phyloP scores from a whole-genome alignment of 2,329 filamentous ascomycete genomes.

The Incumbomyces delicatus region DNA sequence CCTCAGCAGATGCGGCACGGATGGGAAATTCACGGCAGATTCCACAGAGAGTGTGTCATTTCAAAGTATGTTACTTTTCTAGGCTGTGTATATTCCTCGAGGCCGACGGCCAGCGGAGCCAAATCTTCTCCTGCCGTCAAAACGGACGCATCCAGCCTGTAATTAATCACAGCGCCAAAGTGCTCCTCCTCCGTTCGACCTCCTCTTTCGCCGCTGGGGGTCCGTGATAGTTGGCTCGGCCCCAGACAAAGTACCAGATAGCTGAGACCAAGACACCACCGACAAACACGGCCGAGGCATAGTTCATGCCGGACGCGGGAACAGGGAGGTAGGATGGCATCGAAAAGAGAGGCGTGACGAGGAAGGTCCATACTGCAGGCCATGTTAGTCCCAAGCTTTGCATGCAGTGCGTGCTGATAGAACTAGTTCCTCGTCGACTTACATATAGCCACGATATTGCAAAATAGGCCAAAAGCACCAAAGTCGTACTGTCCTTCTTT shows the following conservation, averaged over 20 bases:
- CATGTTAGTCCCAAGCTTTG: constrained; percentile 5
- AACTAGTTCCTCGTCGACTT: constrained; percentile 40
- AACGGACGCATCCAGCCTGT: no score
- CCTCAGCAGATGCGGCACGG: no score
- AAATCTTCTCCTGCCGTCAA: no score
- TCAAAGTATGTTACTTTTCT: no score
- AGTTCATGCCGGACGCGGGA: constrained; percentile 45
- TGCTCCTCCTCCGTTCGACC: constrained; percentile 8
- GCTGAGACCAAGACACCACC: constrained; percentile 36
- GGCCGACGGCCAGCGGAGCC: no score
- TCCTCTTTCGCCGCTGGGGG: constrained; percentile 29
- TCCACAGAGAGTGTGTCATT: no score
- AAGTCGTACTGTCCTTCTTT: constrained; percentile 42
- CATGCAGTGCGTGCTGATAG: no score
- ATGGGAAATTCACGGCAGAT: no score
- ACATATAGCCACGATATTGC: constrained; percentile 58
- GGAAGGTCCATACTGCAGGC: constrained; percentile 22
- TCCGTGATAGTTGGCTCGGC: constrained; percentile 13
- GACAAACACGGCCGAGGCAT: constrained; percentile 48
- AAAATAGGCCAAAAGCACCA: constrained; percentile 50
- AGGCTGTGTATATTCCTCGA: no score
- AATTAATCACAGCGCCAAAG: neutral
- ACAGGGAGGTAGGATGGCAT: constrained; percentile 46
- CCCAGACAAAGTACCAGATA: constrained; percentile 17
- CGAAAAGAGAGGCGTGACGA: constrained; percentile 45